These are phyloP conservation scores for Candida michaelii DNA, from an alignment of 805 yeast genomes.

Conservation along the genomic window DNA sequence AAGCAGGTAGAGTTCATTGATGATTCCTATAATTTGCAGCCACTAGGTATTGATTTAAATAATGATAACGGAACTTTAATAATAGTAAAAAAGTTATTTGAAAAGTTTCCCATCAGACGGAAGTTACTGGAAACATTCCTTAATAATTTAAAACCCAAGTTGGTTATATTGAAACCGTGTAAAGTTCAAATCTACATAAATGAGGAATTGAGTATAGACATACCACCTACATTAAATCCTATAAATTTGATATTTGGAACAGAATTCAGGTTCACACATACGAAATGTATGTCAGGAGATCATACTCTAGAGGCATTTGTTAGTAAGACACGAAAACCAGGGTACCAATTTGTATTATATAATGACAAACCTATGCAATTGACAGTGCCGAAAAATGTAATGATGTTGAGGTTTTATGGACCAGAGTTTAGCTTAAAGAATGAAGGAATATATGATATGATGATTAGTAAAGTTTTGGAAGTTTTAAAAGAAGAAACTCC, in stretches of 20 bases:
- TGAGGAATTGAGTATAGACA: not conserved
- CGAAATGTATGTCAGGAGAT: not conserved
- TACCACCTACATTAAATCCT: not conserved
- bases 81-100: slow-evolving; percentile 38
- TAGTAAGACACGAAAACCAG: not conserved
- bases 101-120: slow-evolving; percentile 44
- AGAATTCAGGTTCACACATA: not conserved
- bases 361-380: slow-evolving; percentile 7
- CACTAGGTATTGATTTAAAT: not conserved
- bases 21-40: not conserved
- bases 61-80: slow-evolving; percentile 39
- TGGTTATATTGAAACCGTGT: not conserved
- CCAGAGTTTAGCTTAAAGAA: not conserved
- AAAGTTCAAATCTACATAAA: not conserved
- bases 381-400: not conserved
- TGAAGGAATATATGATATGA: not conserved
- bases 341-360: slow-evolving; percentile 8
- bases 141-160: not conserved
- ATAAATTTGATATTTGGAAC: slow-evolving; percentile 1
- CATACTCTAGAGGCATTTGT: not conserved
- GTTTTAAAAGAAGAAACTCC: not conserved
- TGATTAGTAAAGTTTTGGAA: not conserved
- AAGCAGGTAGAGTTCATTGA: no score
- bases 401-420: not conserved
- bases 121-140: not conserved